Evolutionary conservation across 306 rosid species (phyloP).

Genomic region (Vigna unguiculata): DNA sequence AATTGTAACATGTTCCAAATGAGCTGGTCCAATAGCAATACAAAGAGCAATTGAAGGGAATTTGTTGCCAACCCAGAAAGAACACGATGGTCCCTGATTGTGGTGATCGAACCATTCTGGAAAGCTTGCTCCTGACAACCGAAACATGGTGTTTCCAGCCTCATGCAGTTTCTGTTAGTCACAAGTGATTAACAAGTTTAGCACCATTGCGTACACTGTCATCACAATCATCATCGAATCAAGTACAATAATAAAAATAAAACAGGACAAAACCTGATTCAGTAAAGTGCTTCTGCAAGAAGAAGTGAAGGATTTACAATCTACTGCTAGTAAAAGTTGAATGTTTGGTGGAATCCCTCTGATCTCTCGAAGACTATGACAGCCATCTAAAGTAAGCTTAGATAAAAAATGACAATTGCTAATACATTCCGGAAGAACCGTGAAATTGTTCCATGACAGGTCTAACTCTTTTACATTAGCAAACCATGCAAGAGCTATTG

Average conservation of each 20-base stretch:
- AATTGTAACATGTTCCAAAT: neutral
- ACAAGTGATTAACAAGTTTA: neutral
- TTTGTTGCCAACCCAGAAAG: slow-evolving; percentile 28
- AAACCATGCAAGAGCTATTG: neutral
- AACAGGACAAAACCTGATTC: neutral
- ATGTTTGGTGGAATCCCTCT: slow-evolving; percentile 20
- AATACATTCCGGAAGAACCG: neutral
- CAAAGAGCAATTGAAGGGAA: neutral
- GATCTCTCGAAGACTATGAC: slow-evolving; percentile 4
- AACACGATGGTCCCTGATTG: neutral
- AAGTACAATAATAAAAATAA: neutral
- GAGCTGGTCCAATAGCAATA: slow-evolving; percentile 5
- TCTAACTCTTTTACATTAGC: neutral
- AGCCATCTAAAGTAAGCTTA: neutral
- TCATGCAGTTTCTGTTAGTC: neutral
- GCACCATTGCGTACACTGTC: neutral
- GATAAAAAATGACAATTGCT: neutral
- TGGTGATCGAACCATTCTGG: slow-evolving; percentile 10
- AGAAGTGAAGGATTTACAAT: slow-evolving; percentile 3
- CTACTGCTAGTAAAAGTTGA: neutral
- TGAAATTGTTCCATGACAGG: no score
- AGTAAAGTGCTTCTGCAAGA: slow-evolving; percentile 6
- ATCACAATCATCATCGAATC: neutral
- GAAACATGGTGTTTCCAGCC: slow-evolving; percentile 5
- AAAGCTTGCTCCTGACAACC: neutral